phyloP scores from a whole-genome alignment of 2,329 filamentous ascomycete species.

The Diaporthe sp. region DNA sequence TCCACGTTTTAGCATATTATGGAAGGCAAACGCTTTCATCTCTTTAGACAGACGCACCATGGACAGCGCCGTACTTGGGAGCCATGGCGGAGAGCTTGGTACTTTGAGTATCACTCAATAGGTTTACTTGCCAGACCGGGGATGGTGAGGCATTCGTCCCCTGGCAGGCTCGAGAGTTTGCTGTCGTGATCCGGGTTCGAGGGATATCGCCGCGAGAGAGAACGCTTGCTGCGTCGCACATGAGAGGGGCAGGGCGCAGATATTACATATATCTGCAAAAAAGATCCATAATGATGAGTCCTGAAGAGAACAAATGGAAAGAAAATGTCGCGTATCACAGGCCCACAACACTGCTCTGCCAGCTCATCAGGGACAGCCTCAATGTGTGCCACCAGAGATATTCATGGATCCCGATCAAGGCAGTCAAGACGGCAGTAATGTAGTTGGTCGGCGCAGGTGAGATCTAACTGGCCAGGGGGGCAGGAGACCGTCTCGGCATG shows the following conservation, averaged over 20 bases:
- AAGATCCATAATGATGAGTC: background rate
- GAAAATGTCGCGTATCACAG: background rate
- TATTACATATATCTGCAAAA: background rate
- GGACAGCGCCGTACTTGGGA: background rate
- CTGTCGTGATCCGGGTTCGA: background rate
- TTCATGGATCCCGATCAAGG: background rate
- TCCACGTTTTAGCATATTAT: background rate
- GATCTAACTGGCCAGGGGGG: constrained; percentile 9
- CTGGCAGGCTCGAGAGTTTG: background rate
- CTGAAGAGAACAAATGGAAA: background rate
- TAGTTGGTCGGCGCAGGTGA: constrained; percentile 10
- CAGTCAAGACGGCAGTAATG: background rate
- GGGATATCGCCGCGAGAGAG: background rate
- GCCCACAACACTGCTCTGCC: constrained; percentile 5
- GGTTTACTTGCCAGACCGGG: background rate
- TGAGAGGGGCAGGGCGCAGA: background rate
- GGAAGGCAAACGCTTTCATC: background rate
- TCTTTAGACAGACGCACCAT: background rate
- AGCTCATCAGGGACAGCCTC: constrained; percentile 4
- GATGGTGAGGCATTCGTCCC: background rate
- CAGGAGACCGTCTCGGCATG: constrained; percentile 7
- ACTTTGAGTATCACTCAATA: background rate
- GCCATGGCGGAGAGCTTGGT: background rate
- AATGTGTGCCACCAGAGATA: background rate
- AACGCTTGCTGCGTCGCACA: background rate